Evolutionary conservation across 805 yeast species (phyloP), one percentile per base, ranked within the genome.

Genomic region (Kluyveromyces nonfermentans): DNA sequence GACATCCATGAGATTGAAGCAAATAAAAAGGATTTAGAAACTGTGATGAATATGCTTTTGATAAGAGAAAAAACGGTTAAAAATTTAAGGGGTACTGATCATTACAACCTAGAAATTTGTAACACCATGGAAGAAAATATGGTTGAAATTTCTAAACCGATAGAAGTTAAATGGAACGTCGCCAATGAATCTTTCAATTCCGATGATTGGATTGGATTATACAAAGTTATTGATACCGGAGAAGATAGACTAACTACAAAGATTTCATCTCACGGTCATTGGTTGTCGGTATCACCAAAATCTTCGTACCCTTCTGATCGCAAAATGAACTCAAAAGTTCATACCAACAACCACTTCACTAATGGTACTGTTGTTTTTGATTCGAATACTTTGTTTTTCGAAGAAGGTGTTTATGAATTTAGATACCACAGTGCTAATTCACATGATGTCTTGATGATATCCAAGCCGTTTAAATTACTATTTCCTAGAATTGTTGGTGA

Each of bases 151-250:
- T 64, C 54, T 33, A 60, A 67, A 7, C 75, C 82, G 2, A 71
- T 85, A 20, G 57, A 57, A 17, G 72, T 82, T 4, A 55, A 62
- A 17, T 85, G 84, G 80, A 57, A 61, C 21, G 66, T 80, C 0
- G 82, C 85, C 1, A 37, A 37, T 8, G 64, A 63, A 2, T 47
- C 55, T 19, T 78, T 74, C 49, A 64, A 75, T 15, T 45, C 63
- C 0, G 70, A 67, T 35, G 89, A 83, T 57, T 85, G 95, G 95
- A 72, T 85, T 50, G 94, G 93, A 1, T 61, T 85, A 25, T 85
- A 85, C 62, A 74, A 75, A 43, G 72, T 82, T 8, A 64, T 75
- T 20, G 82, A 75, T 48, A 77, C 85, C 15, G 73, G 78, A 4
- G 67, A 67, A 31, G 74, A 80, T 17, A 69, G 78, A 43, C 70